Evolutionary conservation across 805 yeast genomes (phyloP).

Genomic region (Pichia ethanolica): DNA sequence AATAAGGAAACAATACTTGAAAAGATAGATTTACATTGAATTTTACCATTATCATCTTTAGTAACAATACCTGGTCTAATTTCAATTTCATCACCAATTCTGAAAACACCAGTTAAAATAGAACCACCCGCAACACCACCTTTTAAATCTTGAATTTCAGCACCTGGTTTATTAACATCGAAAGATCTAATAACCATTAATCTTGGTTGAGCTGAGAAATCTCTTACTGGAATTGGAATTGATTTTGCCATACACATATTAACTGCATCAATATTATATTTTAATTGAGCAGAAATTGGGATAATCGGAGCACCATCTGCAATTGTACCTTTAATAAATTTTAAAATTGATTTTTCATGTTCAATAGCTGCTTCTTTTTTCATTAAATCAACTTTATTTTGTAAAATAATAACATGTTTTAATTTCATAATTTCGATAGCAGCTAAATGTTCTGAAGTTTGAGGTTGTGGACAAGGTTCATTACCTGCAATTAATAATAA

Average conservation of each 20-base stretch:
- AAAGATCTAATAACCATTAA: constrained; percentile 96
- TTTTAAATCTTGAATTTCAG: constrained; percentile 91
- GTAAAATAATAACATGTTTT: constrained; percentile 91
- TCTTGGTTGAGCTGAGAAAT: constrained; percentile 87
- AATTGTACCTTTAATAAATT: constrained; percentile 93
- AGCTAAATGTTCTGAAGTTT: constrained; percentile 97
- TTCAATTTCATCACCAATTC: constrained; percentile 96
- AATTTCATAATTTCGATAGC: constrained; percentile 99
- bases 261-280: constrained; percentile 97
- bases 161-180: constrained; percentile 98
- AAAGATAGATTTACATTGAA: constrained; percentile 93
- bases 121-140: constrained; percentile 99
- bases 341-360: constrained; percentile 87
- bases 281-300: constrained; percentile 97
- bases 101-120: constrained; percentile 92
- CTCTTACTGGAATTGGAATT: constrained; percentile 95
- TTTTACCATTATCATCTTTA: constrained; percentile 79
- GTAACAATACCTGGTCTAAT: constrained; percentile 99
- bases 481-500: constrained; percentile 93
- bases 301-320: constrained; percentile 99
- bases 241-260: constrained; percentile 92
- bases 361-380: constrained; percentile 94
- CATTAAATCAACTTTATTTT: constrained; percentile 98
- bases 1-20: constrained; percentile 89
- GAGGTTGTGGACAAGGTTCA: constrained; percentile 99